A percentile compares a stretch with the other conserved stretches of the same genome.
Conservation (phyloP, 495 filamentous ascomycete species). For the Daldinia vernicosa region DNA sequence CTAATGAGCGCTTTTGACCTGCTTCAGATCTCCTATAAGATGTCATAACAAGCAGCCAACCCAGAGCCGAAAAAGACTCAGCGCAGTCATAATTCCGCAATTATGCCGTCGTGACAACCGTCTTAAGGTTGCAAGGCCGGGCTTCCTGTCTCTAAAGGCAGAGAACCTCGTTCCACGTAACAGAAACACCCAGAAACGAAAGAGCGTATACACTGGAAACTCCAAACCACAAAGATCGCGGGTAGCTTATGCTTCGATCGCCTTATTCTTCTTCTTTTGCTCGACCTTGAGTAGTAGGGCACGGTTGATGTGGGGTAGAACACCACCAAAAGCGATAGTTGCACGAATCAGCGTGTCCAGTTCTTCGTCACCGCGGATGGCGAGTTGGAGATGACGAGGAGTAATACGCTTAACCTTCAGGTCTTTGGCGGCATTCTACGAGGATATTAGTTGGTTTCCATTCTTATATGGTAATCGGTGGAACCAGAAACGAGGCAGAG, state of each 20-base stretch:
- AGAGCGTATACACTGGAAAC: constrained; percentile 10
- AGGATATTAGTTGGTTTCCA: constrained; percentile 27
- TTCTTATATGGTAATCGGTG: background rate
- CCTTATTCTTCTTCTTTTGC: constrained; percentile 97
- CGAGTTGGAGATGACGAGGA: constrained; percentile 95
- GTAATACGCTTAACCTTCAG: constrained; percentile 99
- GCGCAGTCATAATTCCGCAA: constrained; percentile 28
- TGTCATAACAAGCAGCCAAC: constrained; percentile 1
- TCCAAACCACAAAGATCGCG: constrained; percentile 10
- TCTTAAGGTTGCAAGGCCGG: constrained; percentile 14
- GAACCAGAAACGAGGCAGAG: background rate
- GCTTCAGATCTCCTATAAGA: constrained; percentile 1
- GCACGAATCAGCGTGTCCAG: constrained; percentile 96
- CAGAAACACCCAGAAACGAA: constrained; percentile 35
- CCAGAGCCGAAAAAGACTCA: constrained; percentile 11
- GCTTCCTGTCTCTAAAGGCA: constrained; percentile 4
- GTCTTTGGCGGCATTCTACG: constrained; percentile 93
- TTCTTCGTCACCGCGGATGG: constrained; percentile 98
- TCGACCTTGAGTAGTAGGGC: constrained; percentile 97
- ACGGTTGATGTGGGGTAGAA: constrained; percentile 98
- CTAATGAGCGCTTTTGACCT: constrained; percentile 12
- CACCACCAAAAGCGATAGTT: constrained; percentile 98
- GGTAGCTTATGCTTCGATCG: constrained; percentile 60
- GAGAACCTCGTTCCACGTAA: constrained; percentile 22
- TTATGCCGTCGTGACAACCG: constrained; percentile 33